A percentile compares a stretch with the other conserved stretches of the same genome.
These are phyloP conservation scores for Aspergillus neotritici DNA, from an alignment of 2,329 filamentous ascomycete species.

Conservation along the genomic window DNA sequence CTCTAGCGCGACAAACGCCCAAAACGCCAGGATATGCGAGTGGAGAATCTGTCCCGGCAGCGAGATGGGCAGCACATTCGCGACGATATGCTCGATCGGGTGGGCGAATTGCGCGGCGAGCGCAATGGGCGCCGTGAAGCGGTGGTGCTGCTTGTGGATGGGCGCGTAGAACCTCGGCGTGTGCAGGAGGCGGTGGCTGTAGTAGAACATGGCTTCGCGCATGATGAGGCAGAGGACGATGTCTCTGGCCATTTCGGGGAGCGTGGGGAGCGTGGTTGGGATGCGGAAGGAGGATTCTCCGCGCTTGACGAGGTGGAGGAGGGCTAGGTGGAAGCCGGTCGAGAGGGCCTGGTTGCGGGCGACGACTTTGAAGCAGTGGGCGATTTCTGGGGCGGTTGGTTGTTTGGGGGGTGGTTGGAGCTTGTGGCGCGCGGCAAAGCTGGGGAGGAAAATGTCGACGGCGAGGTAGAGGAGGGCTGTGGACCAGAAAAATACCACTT, in stretches of 20 bases:
- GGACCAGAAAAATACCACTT: constrained; percentile 23
- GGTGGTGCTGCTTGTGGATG: constrained; percentile 54
- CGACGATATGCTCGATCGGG: constrained; percentile 51
- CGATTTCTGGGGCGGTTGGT: constrained; percentile 43
- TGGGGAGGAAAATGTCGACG: constrained; percentile 43
- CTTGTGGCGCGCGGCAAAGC: constrained; percentile 49
- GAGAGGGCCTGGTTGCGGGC: constrained; percentile 46
- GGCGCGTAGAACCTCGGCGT: constrained; percentile 43
- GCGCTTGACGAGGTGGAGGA: constrained; percentile 15
- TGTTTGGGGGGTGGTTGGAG: constrained; percentile 50
- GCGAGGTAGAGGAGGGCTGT: constrained; percentile 35
- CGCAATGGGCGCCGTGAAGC: constrained; percentile 52
- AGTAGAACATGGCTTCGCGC: constrained; percentile 53
- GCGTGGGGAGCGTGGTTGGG: constrained; percentile 32
- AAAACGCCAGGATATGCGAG: constrained; percentile 50
- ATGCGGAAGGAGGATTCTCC: constrained; percentile 36
- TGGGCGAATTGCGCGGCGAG: constrained; percentile 54
- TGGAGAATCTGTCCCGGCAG: constrained; percentile 45
- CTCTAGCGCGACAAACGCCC: constrained; percentile 46
- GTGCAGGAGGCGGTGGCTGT: constrained; percentile 51
- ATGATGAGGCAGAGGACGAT: constrained; percentile 38
- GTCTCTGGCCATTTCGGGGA: constrained; percentile 36
- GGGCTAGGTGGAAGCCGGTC: constrained; percentile 27
- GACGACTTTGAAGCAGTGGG: constrained; percentile 42
- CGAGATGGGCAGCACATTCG: constrained; percentile 49